Base-by-base conservation (phyloP, 2,329 filamentous ascomycete genomes). In the Fusarium xyrophilum region DNA sequence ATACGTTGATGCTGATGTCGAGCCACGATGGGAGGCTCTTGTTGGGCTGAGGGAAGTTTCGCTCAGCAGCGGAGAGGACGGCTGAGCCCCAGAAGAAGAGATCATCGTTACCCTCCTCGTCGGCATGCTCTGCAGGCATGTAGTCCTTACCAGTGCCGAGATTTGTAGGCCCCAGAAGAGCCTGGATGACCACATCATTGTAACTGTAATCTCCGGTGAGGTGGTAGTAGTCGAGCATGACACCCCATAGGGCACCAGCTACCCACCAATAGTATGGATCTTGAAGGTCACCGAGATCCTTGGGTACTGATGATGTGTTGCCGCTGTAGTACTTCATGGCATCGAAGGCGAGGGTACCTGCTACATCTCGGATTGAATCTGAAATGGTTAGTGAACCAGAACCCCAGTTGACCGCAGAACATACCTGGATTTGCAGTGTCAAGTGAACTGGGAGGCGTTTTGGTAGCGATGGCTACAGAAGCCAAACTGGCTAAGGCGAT, bases 21-120 rank as follows among this genome's bases (percentile, higher is more conserved):
- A 92, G 81, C 87, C 90, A 93, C 12, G 85, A 81, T 1, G 89
- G 89, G 38, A 86, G 79, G 19, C 76, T 76, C 12, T 78, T 71
- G n/a, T 88, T 81, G 11, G 88, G 85, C 67, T 89, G 84, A 3
- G 90, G 87, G 60, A 89, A 90, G 75, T 88, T 86, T 63, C 87
- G 84, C 77, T 93, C 91, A 6, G 90, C 87, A 1, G 91, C 91
- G 8, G 88, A 82, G 76, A 93, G 84, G 65, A 88, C 84, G 17
- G 88, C 84, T 28, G 92, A 88, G 14, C 84, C 88, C 91, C 91
- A 93, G 75, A 92, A 92, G 33, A 87, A 88, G 74, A 92, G 88
- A 74, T 93, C 91, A 69, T 93, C 91, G 69, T 93, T 93, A 55
- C 90, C 90, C 76, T 91, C 86, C 63, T 88, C 85, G n/a, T 82